Percentiles rank a stretch among this genome's conserved stretches.
Evolutionary conservation across 495 filamentous ascomycete species (phyloP).

Genomic region (Neurospora sp.): DNA sequence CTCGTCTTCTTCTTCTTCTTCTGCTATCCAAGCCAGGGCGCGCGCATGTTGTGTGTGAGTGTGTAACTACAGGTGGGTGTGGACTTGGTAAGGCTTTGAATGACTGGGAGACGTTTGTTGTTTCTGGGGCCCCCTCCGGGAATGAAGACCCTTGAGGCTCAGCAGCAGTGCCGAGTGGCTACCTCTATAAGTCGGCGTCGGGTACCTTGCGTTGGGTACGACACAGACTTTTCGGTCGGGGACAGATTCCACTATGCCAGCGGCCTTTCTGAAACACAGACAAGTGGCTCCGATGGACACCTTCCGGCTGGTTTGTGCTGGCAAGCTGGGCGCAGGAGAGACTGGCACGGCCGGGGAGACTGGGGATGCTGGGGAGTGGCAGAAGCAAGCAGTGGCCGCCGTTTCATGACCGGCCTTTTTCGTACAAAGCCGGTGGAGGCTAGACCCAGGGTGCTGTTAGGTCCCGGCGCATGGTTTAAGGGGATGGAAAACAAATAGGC

Average conservation of each 20-base stretch:
- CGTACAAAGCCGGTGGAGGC: constrained; percentile 3
- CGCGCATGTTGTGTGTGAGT: background rate
- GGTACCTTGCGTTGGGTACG: constrained; percentile 2
- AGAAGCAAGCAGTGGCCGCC: constrained; percentile 5
- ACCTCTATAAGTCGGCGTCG: background rate
- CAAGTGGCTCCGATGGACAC: constrained; percentile 15
- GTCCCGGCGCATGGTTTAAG: constrained; percentile 9
- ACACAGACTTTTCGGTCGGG: constrained; percentile 9
- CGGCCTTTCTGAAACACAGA: constrained; percentile 21
- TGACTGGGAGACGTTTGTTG: background rate
- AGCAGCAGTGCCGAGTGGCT: background rate
- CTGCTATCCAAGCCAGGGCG: background rate
- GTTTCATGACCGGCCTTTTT: constrained; percentile 6
- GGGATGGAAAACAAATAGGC: background rate
- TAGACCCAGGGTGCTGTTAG: background rate
- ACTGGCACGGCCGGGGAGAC: background rate
- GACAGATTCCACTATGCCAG: constrained; percentile 10
- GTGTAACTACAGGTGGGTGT: background rate
- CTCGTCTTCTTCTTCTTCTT: background rate
- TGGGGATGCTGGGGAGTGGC: constrained; percentile 3
- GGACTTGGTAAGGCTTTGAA: background rate
- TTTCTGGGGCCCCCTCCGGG: background rate
- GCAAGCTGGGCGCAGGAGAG: background rate
- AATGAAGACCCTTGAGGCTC: background rate
- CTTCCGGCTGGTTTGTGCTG: constrained; percentile 1